Evolutionary conservation across 805 yeast species (phyloP), one percentile per base, ranked within the genome.

Genomic region (Candida suzukii): DNA sequence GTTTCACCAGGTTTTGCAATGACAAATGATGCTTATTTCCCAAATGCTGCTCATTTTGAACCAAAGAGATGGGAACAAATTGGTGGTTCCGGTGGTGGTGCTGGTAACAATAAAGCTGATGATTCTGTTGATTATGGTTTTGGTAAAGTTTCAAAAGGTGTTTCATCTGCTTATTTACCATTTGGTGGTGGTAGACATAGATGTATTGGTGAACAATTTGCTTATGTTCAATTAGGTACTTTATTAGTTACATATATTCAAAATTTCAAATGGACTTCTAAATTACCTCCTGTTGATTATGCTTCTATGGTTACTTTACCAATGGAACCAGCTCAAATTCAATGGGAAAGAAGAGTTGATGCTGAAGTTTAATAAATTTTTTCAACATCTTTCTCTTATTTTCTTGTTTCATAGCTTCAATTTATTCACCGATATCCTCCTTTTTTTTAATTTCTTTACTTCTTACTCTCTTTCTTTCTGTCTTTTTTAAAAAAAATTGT

Each of bases 181-280:
- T 93, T 93, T 57, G 99, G 99, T 53, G 99, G 98, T 64, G 99
- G 99, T 52, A 85, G 99, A 74, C 99, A 93, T 65, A 84, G 99
- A 70, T 93, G 99, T 69, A 91, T 93, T 57, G 99, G 99, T 61
- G 99, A 93, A 67, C 98, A 91, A 62, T 93, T 93, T 68, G 99
- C 99, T 21, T 87, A 81, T 63, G 80, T 83, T 51, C 99, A 93
- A 71, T 75, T 93, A 50, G 96, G 96, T 38, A 80, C 93, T 38
- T 71, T 93, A 46, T 69, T 93, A 57, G 66, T 86, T 30, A 76
- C 88, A 16, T 85, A 71, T 60, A 73, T 91, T 27, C 83, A 81
- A 63, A 79, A 83, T 46, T 66, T 85, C 60, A 82, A 74, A 60
- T 90, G 96, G 96, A 71, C 73, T 30, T 80, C 82, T 37, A 66